phyloP scores from a whole-genome alignment of 352 stramenopile species.

The Phytophthora vignae region DNA sequence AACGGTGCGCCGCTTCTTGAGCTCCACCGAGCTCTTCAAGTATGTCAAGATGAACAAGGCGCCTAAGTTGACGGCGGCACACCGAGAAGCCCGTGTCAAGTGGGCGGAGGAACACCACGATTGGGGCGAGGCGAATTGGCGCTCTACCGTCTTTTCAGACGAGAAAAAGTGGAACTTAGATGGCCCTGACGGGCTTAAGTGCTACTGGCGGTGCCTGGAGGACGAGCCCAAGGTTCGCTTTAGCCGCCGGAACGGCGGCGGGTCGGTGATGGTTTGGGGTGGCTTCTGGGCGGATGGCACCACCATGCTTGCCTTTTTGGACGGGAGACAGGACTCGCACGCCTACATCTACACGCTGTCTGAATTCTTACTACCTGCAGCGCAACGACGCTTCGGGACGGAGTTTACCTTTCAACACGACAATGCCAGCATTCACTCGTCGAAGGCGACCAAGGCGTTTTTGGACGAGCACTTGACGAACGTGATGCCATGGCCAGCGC shows the following conservation, averaged over 20 bases:
- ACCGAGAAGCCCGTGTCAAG: slow-evolving; percentile 15
- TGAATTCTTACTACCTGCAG: slow-evolving; percentile 21
- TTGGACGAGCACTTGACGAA: neutral
- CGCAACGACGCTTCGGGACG: neutral
- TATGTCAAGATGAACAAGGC: slow-evolving; percentile 27
- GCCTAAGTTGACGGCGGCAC: slow-evolving; percentile 4
- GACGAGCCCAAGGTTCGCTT: slow-evolving; percentile 18
- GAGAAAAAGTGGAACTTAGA: slow-evolving; percentile 42
- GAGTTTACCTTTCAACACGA: slow-evolving; percentile 30
- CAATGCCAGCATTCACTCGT: slow-evolving; percentile 26
- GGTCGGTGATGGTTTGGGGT: slow-evolving; percentile 4
- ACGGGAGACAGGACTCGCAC: slow-evolving; percentile 17
- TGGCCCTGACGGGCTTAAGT: slow-evolving; percentile 21
- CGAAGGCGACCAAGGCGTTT: neutral
- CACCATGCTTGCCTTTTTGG: slow-evolving; percentile 3
- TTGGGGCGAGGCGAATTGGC: slow-evolving; percentile 8
- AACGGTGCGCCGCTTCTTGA: neutral
- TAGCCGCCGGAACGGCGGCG: slow-evolving; percentile 16
- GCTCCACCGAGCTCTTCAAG: slow-evolving; percentile 5
- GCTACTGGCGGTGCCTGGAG: slow-evolving; percentile 29
- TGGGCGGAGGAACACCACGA: slow-evolving; percentile 19
- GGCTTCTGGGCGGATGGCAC: neutral
- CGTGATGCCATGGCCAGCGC: neutral
- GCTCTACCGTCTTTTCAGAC: slow-evolving; percentile 19
- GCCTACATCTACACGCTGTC: slow-evolving; percentile 27